These are phyloP conservation scores for Metschnikowia continentalis DNA, from an alignment of 805 yeast genomes.

Conservation along the genomic window DNA sequence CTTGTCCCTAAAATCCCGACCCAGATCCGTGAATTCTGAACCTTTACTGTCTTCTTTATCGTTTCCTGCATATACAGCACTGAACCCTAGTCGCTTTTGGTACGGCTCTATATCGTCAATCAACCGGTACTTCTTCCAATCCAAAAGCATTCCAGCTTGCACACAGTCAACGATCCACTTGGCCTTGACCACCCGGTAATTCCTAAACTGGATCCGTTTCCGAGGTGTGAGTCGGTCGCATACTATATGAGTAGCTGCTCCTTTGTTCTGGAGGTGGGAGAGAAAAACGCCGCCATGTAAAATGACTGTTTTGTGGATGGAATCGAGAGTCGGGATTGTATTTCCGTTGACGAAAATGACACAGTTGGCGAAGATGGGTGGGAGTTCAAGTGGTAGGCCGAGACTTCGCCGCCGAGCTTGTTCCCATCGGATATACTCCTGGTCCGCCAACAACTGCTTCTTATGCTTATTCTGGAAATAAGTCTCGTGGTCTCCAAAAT, in stretches of 20 bases:
- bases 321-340: constrained; percentile 74
- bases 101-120: constrained; percentile 51
- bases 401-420: constrained; percentile 25
- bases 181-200: constrained; percentile 75
- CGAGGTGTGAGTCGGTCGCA: constrained; percentile 77
- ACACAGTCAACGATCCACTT: constrained; percentile 75
- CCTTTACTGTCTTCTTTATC: too few relatives aligned
- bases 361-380: constrained; percentile 56
- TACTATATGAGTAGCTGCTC: constrained; percentile 77
- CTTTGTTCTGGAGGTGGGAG: constrained; percentile 65
- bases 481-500: constrained; percentile 63
- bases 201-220: constrained; percentile 59
- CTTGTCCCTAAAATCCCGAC: too few relatives aligned
- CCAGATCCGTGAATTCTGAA: too few relatives aligned
- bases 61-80: neutral
- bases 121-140: constrained; percentile 67
- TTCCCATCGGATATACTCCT: constrained; percentile 48
- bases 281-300: constrained; percentile 76
- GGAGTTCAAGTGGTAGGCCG: constrained; percentile 12
- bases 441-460: constrained; percentile 61
- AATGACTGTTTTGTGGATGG: constrained; percentile 66
- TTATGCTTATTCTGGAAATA: constrained; percentile 59
- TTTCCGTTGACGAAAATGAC: constrained; percentile 82
- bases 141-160: constrained; percentile 41
- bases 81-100: constrained; percentile 40